These are phyloP conservation scores for Ilyonectria mors-panacis DNA, from an alignment of 2,329 filamentous ascomycete species.

Conservation along the genomic window DNA sequence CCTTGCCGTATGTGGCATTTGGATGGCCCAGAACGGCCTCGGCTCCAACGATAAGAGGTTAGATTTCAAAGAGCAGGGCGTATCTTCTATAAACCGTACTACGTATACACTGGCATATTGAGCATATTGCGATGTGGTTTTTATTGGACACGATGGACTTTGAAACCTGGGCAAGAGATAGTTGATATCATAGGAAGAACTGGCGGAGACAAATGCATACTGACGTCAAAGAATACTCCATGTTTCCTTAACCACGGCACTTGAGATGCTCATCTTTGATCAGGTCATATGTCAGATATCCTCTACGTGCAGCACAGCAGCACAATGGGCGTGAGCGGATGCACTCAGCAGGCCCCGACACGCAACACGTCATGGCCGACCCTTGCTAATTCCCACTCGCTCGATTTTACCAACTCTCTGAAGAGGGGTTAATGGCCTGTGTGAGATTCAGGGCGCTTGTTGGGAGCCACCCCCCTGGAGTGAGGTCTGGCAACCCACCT, in stretches of 20 bases:
- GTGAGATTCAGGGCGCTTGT: constrained; percentile 46
- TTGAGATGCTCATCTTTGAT: neutral
- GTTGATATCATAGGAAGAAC: constrained; percentile 12
- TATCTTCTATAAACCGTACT: constrained; percentile 17
- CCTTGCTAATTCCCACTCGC: constrained; percentile 33
- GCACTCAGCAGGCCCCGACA: constrained; percentile 20
- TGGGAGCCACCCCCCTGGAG: constrained; percentile 28
- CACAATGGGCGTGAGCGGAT: constrained; percentile 13
- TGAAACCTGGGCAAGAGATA: constrained; percentile 10
- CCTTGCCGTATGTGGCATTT: constrained; percentile 21
- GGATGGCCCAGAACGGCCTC: constrained; percentile 14
- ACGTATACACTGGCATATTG: constrained; percentile 7
- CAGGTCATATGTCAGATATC: constrained; percentile 13
- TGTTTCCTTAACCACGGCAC: constrained; percentile 10
- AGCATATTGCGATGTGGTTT: constrained; percentile 9
- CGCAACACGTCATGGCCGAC: constrained; percentile 25
- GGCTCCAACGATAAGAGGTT: constrained; percentile 14
- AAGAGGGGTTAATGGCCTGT: constrained; percentile 37
- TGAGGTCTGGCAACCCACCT: constrained; percentile 29
- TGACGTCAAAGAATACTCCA: neutral
- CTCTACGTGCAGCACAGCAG: constrained; percentile 5
- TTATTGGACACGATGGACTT: constrained; percentile 12
- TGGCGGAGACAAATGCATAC: constrained; percentile 1
- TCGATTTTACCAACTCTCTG: constrained; percentile 13
- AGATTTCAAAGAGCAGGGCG: neutral